Conservation (phyloP, 768 basidiomycete species). For the Tricholoma bakamatsutake region DNA sequence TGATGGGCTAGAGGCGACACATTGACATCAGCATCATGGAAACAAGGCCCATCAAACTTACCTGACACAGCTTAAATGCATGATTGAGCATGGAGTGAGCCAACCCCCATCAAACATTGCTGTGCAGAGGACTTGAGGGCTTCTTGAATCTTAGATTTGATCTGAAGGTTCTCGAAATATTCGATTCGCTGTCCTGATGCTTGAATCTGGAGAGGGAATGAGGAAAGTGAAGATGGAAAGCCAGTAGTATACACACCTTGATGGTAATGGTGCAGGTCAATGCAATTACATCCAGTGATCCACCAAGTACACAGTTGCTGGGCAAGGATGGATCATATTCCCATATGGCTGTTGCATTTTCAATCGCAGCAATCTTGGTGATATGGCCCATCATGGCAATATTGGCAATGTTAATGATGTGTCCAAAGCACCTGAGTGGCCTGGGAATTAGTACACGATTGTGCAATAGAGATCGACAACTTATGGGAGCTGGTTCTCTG, state of each 20-base stretch:
- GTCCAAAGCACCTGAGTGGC: constrained; percentile 24
- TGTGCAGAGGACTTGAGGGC: too few species aligned
- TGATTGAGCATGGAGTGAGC: too few species aligned
- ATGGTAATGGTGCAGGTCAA: constrained; percentile 22
- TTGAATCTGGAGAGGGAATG: not conserved
- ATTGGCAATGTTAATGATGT: constrained; percentile 22
- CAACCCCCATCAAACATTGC: too few species aligned
- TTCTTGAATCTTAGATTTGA: too few species aligned
- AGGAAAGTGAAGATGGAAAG: not conserved
- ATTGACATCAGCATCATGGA: too few species aligned
- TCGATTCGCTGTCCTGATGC: too few species aligned
- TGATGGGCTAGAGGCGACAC: too few species aligned
- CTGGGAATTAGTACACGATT: not conserved
- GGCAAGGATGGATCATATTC: constrained; percentile 22
- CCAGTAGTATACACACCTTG: constrained; percentile 18
- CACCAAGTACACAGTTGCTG: constrained; percentile 19
- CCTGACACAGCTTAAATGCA: too few species aligned
- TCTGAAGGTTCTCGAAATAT: too few species aligned
- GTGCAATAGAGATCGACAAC: not conserved
- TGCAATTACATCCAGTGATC: constrained; percentile 25
- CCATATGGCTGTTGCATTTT: constrained; percentile 31
- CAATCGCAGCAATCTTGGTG: constrained; percentile 20
- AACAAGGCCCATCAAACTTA: too few species aligned
- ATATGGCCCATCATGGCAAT: constrained; percentile 22
- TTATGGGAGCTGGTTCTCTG: not conserved